These are phyloP conservation scores for Tympanopsis confertula DNA, from an alignment of 2,329 filamentous ascomycete genomes.

Conservation along the genomic window DNA sequence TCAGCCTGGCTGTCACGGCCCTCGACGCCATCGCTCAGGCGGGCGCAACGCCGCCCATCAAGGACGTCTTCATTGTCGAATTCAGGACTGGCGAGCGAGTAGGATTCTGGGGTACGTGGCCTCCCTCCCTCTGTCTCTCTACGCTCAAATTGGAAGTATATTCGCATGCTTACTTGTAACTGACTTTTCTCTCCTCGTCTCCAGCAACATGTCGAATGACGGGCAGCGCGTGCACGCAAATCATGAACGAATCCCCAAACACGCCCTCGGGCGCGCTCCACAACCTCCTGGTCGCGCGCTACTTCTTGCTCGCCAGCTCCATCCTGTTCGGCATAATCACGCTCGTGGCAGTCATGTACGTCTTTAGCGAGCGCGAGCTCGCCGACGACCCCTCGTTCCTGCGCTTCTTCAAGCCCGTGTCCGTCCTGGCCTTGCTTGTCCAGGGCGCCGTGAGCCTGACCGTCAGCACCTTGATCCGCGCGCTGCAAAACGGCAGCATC, in stretches of 20 bases:
- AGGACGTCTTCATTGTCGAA: background rate
- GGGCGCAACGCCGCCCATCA: background rate
- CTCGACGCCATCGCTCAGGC: background rate
- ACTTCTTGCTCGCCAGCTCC: background rate
- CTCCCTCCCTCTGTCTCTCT: too few species aligned
- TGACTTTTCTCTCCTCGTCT: too few species aligned
- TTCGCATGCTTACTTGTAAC: too few species aligned
- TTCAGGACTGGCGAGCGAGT: background rate
- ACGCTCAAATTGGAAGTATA: too few species aligned
- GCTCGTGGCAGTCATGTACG: background rate
- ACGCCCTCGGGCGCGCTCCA: background rate
- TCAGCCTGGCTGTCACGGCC: too few species aligned
- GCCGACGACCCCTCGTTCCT: background rate
- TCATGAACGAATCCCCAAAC: background rate
- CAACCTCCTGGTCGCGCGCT: background rate
- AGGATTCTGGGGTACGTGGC: background rate
- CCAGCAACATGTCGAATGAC: background rate
- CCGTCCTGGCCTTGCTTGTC: background rate
- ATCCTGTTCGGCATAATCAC: background rate
- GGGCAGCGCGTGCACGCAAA: background rate
- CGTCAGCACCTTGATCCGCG: background rate
- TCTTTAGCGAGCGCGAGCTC: background rate
- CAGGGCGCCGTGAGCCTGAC: background rate
- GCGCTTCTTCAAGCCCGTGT: background rate
- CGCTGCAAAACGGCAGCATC: background rate